A percentile compares a stretch with the other conserved stretches of the same genome.
Conservation (phyloP, 1,284 basidiomycete genomes). For the Ceratobasidium sp. region DNA sequence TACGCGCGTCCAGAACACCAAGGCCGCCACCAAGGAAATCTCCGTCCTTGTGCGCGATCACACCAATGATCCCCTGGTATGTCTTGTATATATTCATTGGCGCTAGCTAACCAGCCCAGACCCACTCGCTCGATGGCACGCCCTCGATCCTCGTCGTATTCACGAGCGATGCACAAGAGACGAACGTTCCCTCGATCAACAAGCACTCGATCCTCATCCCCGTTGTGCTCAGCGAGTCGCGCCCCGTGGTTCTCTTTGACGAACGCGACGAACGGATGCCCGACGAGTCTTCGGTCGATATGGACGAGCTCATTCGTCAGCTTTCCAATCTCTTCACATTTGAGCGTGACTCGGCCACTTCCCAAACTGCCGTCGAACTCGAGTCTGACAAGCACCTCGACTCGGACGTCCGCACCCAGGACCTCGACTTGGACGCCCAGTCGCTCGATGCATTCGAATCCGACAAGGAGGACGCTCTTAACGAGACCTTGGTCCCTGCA, state of each 20-base stretch:
- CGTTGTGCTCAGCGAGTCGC: conserved; percentile 22
- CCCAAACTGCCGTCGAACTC: conserved; percentile 25
- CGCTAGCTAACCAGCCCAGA: conserved; percentile 6
- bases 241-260: conserved; percentile 32
- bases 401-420: neutral
- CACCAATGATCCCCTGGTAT: conserved; percentile 5
- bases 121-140: conserved; percentile 4
- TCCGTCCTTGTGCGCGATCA: conserved; percentile 22
- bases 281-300: conserved; percentile 21
- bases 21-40: conserved; percentile 4
- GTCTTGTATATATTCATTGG: neutral
- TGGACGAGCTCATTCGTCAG: conserved; percentile 11
- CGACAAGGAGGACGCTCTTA: neutral
- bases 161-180: conserved; percentile 24
- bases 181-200: conserved; percentile 5
- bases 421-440: neutral
- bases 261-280: conserved; percentile 13
- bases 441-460: neutral
- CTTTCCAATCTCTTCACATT: conserved; percentile 14
- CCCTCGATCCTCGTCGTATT: conserved; percentile 27
- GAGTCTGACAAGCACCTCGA: neutral
- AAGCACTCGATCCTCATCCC: conserved; percentile 31
- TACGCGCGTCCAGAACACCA: neutral
- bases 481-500: neutral
- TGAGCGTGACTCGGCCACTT: conserved; percentile 23